These are phyloP conservation scores for Phytophthora hybrid DNA, from an alignment of 352 stramenopile genomes.

Conservation along the genomic window DNA sequence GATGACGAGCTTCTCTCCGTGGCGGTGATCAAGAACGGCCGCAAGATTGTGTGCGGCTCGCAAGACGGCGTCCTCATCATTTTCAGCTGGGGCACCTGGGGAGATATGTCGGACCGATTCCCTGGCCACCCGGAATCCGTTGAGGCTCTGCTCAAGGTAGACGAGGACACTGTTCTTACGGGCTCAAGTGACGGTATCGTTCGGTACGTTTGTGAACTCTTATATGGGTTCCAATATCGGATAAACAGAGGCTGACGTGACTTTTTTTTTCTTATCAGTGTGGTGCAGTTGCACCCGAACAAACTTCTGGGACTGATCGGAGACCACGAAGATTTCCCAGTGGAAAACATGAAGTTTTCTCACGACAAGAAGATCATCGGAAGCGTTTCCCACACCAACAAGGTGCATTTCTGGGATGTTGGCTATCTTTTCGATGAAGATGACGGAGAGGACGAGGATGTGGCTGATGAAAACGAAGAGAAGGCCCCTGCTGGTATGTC, in stretches of 20 bases:
- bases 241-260: slow-evolving; percentile 11
- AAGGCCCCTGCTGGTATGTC: slow-evolving; percentile 39
- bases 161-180: slow-evolving; percentile 97
- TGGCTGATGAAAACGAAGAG: slow-evolving; percentile 66
- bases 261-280: slow-evolving; percentile 41
- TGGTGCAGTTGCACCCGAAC: slow-evolving; percentile 96
- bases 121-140: slow-evolving; percentile 95
- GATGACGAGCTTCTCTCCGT: slow-evolving; percentile 84
- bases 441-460: slow-evolving; percentile 76
- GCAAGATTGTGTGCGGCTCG: slow-evolving; percentile 95
- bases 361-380: slow-evolving; percentile 91
- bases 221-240: neutral
- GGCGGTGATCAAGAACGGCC: slow-evolving; percentile 88
- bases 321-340: slow-evolving; percentile 95
- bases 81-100: slow-evolving; percentile 96
- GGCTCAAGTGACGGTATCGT: slow-evolving; percentile 97
- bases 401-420: slow-evolving; percentile 97
- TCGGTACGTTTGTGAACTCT: slow-evolving; percentile 53
- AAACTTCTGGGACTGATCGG: slow-evolving; percentile 97
- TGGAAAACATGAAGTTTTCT: slow-evolving; percentile 93
- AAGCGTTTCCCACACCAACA: slow-evolving; percentile 94
- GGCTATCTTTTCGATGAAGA: slow-evolving; percentile 93
- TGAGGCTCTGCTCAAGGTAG: slow-evolving; percentile 95
- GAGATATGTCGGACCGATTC: slow-evolving; percentile 97
- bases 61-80: slow-evolving; percentile 95